Percentiles rank a stretch among this genome's conserved stretches.
phyloP scores from a whole-genome alignment of 345 rosid species.

The Boechera stricta region DNA sequence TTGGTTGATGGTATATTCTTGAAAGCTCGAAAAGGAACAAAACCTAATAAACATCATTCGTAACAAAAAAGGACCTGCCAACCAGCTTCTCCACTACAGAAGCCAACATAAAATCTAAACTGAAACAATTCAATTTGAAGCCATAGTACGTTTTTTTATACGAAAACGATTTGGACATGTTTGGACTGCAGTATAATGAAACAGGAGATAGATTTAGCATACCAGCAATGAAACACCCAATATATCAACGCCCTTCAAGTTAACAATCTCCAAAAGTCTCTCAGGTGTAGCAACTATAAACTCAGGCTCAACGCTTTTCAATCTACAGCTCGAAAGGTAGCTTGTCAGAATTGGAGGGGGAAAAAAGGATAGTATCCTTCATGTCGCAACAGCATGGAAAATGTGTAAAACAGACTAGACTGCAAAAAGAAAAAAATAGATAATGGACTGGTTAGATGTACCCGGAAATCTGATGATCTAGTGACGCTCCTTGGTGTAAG shows the following conservation, averaged over 20 bases:
- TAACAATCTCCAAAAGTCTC: constrained; percentile 84
- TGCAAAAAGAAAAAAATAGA: background rate
- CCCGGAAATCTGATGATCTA: constrained; percentile 89
- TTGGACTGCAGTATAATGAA: background rate
- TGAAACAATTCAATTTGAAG: constrained; percentile 2
- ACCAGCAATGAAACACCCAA: constrained; percentile 83
- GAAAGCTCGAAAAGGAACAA: constrained; percentile 4
- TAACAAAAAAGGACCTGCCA: background rate
- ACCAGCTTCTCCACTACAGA: background rate
- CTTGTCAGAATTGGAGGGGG: constrained; percentile 22
- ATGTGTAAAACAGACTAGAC: background rate
- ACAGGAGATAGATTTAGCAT: constrained; percentile 22
- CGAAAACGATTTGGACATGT: background rate
- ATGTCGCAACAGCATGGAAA: constrained; percentile 7
- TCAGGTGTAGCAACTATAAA: constrained; percentile 86
- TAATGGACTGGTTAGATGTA: constrained; percentile 36
- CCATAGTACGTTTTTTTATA: background rate
- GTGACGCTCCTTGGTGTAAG: constrained; percentile 71
- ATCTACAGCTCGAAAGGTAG: constrained; percentile 49
- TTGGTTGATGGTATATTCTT: background rate
- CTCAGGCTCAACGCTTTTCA: constrained; percentile 88
- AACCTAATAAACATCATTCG: constrained; percentile 6
- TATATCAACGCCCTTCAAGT: constrained; percentile 70
- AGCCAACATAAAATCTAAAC: background rate
- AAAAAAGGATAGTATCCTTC: background rate